These are phyloP conservation scores for Perilla frutescens DNA, from an alignment of 257 asterid species.

Conservation along the genomic window DNA sequence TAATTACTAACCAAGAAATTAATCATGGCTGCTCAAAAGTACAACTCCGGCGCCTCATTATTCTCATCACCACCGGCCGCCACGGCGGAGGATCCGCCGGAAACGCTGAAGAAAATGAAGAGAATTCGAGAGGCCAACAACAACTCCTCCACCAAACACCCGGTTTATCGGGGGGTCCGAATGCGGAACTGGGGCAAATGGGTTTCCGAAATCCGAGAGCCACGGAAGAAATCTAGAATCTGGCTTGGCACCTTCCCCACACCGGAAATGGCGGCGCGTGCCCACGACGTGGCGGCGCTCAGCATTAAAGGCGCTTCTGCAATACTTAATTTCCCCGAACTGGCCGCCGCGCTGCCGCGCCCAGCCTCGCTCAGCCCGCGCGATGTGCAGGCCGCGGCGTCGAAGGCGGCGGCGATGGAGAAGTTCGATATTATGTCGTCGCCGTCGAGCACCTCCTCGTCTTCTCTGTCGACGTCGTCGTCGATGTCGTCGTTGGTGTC, in stretches of 20 bases:
- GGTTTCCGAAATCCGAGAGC: slow-evolving; percentile 91
- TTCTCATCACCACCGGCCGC: slow-evolving; percentile 15
- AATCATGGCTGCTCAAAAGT: slow-evolving; percentile 15
- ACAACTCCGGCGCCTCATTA: not conserved
- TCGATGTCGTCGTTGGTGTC: slow-evolving; percentile 52
- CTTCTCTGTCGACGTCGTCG: slow-evolving; percentile 38
- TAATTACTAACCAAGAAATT: too few species aligned
- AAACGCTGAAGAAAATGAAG: slow-evolving; percentile 44
- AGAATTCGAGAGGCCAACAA: slow-evolving; percentile 45
- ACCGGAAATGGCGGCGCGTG: slow-evolving; percentile 95
- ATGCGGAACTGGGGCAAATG: slow-evolving; percentile 95
- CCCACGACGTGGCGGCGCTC: slow-evolving; percentile 87
- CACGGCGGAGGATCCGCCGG: too few species aligned
- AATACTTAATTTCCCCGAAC: slow-evolving; percentile 71
- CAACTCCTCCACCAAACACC: slow-evolving; percentile 55
- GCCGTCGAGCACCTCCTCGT: slow-evolving; percentile 30
- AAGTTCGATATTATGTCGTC: slow-evolving; percentile 38
- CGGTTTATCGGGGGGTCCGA: slow-evolving; percentile 76
- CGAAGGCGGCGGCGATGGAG: slow-evolving; percentile 89
- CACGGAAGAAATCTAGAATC: slow-evolving; percentile 81
- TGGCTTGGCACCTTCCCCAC: slow-evolving; percentile 87
- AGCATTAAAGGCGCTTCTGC: slow-evolving; percentile 80
- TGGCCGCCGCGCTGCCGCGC: slow-evolving; percentile 59
- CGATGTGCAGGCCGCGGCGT: slow-evolving; percentile 83
- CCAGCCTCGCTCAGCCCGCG: slow-evolving; percentile 72